Conservation (phyloP, 2,329 filamentous ascomycete species). For the Pestalotiopsis sp. region DNA sequence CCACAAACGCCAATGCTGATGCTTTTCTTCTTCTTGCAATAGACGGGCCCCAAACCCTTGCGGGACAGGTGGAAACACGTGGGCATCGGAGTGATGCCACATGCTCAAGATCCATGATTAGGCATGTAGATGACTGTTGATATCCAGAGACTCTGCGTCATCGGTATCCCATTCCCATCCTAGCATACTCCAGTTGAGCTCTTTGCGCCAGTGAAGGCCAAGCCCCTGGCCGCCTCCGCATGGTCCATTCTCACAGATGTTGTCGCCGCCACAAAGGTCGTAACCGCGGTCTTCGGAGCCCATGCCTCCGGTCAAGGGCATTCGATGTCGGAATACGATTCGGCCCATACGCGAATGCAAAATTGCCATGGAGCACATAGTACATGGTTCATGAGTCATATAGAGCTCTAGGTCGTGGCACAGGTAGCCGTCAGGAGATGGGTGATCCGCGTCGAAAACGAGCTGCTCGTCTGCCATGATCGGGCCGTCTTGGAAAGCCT, state of each 20-base stretch:
- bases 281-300: slow-evolving; percentile 71
- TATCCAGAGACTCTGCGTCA: slow-evolving; percentile 37
- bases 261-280: slow-evolving; percentile 33
- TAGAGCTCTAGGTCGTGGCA: slow-evolving; percentile 94
- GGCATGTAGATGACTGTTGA: slow-evolving; percentile 54
- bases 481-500: slow-evolving; percentile 69
- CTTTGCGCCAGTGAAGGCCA: slow-evolving; percentile 71
- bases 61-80: neutral
- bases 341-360: slow-evolving; percentile 90
- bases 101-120: slow-evolving; percentile 34
- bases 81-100: slow-evolving; percentile 10
- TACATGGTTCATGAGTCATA: slow-evolving; percentile 91
- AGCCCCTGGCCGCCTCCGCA: slow-evolving; percentile 60
- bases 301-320: slow-evolving; percentile 81
- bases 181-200: slow-evolving; percentile 85
- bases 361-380: slow-evolving; percentile 97
- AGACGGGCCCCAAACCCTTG: slow-evolving; percentile 30
- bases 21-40: slow-evolving; percentile 14
- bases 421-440: slow-evolving; percentile 79
- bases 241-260: slow-evolving; percentile 32
- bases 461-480: slow-evolving; percentile 67
- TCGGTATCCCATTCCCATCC: slow-evolving; percentile 74
- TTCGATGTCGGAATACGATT: slow-evolving; percentile 78
- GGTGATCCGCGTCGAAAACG: slow-evolving; percentile 67
- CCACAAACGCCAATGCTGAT: slow-evolving; percentile 25